Conservation (phyloP, 1,284 basidiomycete species). For the Ganoderma boninense region DNA sequence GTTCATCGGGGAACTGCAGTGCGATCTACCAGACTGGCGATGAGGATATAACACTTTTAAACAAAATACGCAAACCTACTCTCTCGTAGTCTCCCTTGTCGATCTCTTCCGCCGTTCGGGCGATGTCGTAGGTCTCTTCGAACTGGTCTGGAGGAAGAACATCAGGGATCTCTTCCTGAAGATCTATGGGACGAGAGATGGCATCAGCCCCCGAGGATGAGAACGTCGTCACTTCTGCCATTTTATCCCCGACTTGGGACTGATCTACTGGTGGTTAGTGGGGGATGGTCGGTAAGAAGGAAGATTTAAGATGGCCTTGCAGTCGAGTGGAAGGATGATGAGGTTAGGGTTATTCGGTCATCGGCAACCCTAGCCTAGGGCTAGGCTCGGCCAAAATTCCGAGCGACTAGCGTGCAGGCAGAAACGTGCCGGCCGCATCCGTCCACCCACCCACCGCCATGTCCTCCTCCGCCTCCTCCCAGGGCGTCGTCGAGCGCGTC, state of each 20-base stretch:
- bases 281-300: background rate
- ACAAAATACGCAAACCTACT: slow-evolving; percentile 44
- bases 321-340: too few species aligned
- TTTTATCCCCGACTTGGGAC: slow-evolving; percentile 12
- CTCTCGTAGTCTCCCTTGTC: slow-evolving; percentile 61
- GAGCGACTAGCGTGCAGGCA: slow-evolving; percentile 2
- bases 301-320: slow-evolving; percentile 1
- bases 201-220: slow-evolving; percentile 68
- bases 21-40: slow-evolving; percentile 67
- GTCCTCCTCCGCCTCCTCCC: slow-evolving; percentile 46
- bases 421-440: slow-evolving; percentile 31
- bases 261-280: background rate
- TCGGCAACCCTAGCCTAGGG: slow-evolving; percentile 23
- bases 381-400: slow-evolving; percentile 17
- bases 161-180: slow-evolving; percentile 48
- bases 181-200: slow-evolving; percentile 60
- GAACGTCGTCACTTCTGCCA: slow-evolving; percentile 51
- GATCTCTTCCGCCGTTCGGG: slow-evolving; percentile 62
- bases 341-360: slow-evolving; percentile 22
- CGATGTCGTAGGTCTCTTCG: slow-evolving; percentile 69
- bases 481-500: slow-evolving; percentile 63
- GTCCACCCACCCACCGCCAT: slow-evolving; percentile 34
- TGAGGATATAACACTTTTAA: too few species aligned
- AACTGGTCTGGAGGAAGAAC: slow-evolving; percentile 50
- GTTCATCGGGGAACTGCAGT: slow-evolving; percentile 96